Evolutionary conservation across 2,329 filamentous ascomycete genomes (phyloP), one percentile per base, ranked within the genome.

Genomic region (Trichoderma sp.): DNA sequence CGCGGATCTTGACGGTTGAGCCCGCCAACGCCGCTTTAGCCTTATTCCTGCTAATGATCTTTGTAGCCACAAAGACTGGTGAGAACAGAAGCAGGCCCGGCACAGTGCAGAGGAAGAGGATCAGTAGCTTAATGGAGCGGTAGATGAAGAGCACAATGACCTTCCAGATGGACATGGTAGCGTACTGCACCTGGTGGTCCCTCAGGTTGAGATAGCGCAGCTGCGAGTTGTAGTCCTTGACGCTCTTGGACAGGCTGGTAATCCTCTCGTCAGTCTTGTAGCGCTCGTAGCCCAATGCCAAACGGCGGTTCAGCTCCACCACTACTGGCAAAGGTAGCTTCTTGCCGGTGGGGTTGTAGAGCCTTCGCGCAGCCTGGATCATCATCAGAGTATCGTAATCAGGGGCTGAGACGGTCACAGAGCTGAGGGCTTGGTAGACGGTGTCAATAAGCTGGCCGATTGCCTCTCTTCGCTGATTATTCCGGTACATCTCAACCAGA

Each of bases 321-420:
- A 98, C 93, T 78, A 95, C 92, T 1, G 95, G 94, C 26, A 98
- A 87, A 7, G 95, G 95, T 47, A 98, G 87, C 81, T 97, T 97
- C 84, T 95, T 97, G 76, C 94, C 94, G 64, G 94, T 96, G 12
- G 94, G 93, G 78, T 97, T 98, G 83, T 99, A 99, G 32, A 99
- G 86, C 64, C 96, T 90, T 73, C 96, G 90, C 7, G 95, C 95
- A 47, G 95, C 95, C 87, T 98, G 96, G 72, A 98, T 97, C 76
- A 97, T 88, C 95, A 97, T 97, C 26, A 98, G 86, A 4, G 95
- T 98, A 77, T 98, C 95, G 81, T 97, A 98, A 81, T 98, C 94
- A 3, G 95, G 95, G 47, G 93, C 91, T 15, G 93, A 95, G 50
- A 98, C 94, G 4, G 95, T 98, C 71, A 98, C 96, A 3, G 95